Conservation (phyloP, 2,329 filamentous ascomycete species). For the Epichloe glyceriae region DNA sequence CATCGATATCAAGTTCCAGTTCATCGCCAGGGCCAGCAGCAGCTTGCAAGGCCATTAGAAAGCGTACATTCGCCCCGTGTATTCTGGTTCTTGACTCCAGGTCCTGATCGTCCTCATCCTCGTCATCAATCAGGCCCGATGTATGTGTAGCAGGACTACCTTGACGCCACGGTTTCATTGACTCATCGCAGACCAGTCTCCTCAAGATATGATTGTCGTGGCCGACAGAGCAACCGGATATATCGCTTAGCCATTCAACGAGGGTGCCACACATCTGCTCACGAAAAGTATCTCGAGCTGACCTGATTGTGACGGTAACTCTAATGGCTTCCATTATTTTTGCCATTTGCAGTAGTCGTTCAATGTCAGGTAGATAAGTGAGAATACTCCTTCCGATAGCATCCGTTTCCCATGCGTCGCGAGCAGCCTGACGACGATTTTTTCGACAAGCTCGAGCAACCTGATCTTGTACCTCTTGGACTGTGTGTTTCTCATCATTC, state of each 20-base stretch:
- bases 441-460: conserved; percentile 79
- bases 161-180: conserved; percentile 74
- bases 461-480: conserved; percentile 80
- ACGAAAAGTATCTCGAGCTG: conserved; percentile 84
- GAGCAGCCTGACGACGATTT: conserved; percentile 51
- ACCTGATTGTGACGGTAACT: conserved; percentile 88
- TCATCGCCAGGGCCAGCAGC: conserved; percentile 17
- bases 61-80: conserved; percentile 22
- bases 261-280: conserved; percentile 99
- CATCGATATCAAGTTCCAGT: conserved; percentile 17
- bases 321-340: conserved; percentile 89
- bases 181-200: conserved; percentile 76
- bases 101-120: conserved; percentile 35
- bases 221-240: conserved; percentile 77
- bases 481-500: conserved; percentile 98
- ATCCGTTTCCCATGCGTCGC: conserved; percentile 78
- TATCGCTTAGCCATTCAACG: conserved; percentile 90
- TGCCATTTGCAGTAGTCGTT: conserved; percentile 62
- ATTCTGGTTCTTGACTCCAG: conserved; percentile 22
- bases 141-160: conserved; percentile 76
- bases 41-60: conserved; percentile 24
- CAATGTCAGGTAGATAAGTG: conserved; percentile 59
- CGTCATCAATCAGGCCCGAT: conserved; percentile 26
- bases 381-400: conserved; percentile 77
- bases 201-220: conserved; percentile 67